Base-by-base conservation (phyloP, 768 basidiomycete genomes). In the Boletus huronensis region DNA sequence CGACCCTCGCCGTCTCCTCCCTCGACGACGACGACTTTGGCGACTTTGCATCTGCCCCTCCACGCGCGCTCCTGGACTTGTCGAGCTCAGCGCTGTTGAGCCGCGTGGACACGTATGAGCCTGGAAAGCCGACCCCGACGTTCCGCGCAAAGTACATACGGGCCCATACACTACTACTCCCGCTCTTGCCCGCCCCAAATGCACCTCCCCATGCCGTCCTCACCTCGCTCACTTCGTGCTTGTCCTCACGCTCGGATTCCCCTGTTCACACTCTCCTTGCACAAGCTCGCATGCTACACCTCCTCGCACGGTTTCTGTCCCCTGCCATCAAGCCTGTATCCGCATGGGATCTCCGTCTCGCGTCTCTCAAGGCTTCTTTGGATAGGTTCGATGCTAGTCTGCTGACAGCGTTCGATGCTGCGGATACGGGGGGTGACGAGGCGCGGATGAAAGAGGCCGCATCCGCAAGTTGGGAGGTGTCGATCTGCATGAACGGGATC, bases 371-470 rank as follows among this genome's bases (percentile, higher is more conserved):
- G 13, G 79, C 87, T 0, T 86, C 91, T 0, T 83, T 87, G 67
- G 95, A 98, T 63, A 79, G 91, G 5, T 98, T 96, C 71, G 93
- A 98, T 61, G 88, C 89, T 13, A 81, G 77, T 26, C 77, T 96
- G 13, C 77, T 99, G n/a, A 81, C 87, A 1, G 88, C 87, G 0
- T 99, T 99, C 64, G 96, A 98, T 65, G 72, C 74, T n/a, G 89
- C 90, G 0, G 95, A 97, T 68, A 79, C 82, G 7, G 78, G 78
- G 28, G 77, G 75, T 5, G 83, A 96, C 58, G 92, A 96, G 64
- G 67, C 57, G 1, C 80, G 74, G 13, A 98, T 98, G 95, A 77
- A 79, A 49, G 84, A 89, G 50, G 88, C 86, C 0, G 91, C 94
- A 6, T 82, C 82, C 52, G 82, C 90, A 0, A 87, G 90, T 64